Base-by-base conservation (phyloP, 2,329 filamentous ascomycete species). In the Myriosclerotinia curreyana region DNA sequence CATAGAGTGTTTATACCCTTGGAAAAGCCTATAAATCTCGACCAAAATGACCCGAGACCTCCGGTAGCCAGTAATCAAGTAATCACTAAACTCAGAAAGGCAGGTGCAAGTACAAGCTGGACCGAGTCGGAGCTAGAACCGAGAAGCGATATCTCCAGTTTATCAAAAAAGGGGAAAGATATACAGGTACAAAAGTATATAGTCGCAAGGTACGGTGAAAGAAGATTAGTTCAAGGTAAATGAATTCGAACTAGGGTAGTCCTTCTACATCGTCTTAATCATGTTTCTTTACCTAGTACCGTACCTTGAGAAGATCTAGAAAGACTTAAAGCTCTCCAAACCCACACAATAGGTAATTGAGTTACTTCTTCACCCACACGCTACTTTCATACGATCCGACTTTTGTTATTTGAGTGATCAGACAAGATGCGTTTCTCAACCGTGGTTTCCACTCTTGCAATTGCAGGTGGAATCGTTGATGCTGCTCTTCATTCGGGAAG, bases 391-490 rank as follows among this genome's bases (percentile, higher is more conserved):
- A 42, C 44, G 46, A 64, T 44, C 44, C 61, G n/a, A 59, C 34
- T 59, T 51, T 50, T 6, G 34, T 56, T 51, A 40, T 53, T 42
- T 20, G 36, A 36, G 52, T 51, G 40, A 53, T 54, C 56, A 34
- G 48, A 31, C 56, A 64, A 64, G 46, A 64, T 64, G 62, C 62
- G 56, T 61, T 64, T 64, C 56, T 64, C 56, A 54, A 64, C 31
- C 9, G 51, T 40, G 34, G 31, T 64, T 64, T 61, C 62, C 8
- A 49, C 48, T 17, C 55, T 64, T 53, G 62, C 56, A 17, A 49
- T 64, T 38, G 62, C 56, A 61, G 49, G 49, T 40, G 50, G 62
- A 20, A 61, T 64, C 53, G 62, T 52, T 20, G 49, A 61, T n/a
- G 62, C 62, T 20, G 25, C 49, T 48, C 42, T 54, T 14, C 53